Conservation (phyloP, 306 rosid species). For the Rosa chinensis region DNA sequence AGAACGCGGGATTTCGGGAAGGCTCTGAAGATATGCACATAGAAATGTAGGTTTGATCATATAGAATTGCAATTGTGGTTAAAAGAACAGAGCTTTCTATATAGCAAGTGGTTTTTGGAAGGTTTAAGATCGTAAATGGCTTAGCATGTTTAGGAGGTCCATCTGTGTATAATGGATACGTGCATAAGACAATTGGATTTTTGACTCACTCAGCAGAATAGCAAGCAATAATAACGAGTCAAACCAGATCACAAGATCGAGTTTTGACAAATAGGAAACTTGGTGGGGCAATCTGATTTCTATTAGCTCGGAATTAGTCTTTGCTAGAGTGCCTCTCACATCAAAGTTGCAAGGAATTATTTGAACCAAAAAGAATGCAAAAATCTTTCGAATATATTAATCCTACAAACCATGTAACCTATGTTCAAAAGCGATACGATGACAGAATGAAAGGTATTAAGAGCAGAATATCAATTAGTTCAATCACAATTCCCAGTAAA, state of each 20-base stretch:
- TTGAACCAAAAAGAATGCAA: constrained; percentile 20
- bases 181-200: not conserved
- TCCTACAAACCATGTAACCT: not conserved
- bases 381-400: not conserved
- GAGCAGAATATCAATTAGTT: constrained; percentile 29
- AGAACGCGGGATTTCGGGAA: not conserved
- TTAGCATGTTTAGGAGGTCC: not conserved
- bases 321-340: not conserved
- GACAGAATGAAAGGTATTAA: constrained; percentile 23
- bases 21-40: not conserved
- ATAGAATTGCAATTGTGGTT: not conserved
- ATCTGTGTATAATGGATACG: not conserved
- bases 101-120: constrained; percentile 6
- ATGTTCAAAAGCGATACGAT: constrained; percentile 1
- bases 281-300: constrained; percentile 15
- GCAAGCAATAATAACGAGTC: not conserved
- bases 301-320: not conserved
- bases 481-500: constrained; percentile 43
- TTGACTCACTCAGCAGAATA: not conserved
- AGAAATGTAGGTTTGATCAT: constrained; percentile 23
- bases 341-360: not conserved
- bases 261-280: too few species aligned
- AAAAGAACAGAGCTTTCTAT: not conserved
- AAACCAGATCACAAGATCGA: not conserved
- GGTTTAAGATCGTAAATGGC: not conserved